These are phyloP conservation scores for Mortierella alpina DNA, from an alignment of 192 early-diverging fungal genomes.

Conservation along the genomic window DNA sequence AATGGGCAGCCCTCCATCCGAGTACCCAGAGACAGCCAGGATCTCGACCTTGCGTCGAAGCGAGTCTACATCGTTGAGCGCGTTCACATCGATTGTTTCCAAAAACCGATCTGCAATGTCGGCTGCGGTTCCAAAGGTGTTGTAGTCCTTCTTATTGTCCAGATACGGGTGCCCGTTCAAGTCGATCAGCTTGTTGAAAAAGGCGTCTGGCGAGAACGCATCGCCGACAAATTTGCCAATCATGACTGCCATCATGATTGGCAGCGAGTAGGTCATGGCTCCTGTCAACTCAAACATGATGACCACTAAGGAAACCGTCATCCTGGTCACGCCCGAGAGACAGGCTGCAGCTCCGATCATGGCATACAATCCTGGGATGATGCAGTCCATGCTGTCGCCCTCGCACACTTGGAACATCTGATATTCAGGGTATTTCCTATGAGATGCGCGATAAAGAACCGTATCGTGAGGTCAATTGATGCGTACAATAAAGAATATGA, in stretches of 20 bases:
- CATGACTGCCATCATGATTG: slow-evolving; percentile 85
- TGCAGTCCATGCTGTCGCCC: slow-evolving; percentile 61
- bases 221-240: slow-evolving; percentile 54
- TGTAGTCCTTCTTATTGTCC: slow-evolving; percentile 79
- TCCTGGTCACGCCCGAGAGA: slow-evolving; percentile 85
- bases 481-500: background rate
- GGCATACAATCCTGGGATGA: slow-evolving; percentile 86
- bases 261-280: slow-evolving; percentile 95
- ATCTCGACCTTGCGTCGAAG: slow-evolving; percentile 66
- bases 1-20: slow-evolving; percentile 83
- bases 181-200: slow-evolving; percentile 68
- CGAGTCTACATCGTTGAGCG: slow-evolving; percentile 64
- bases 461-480: background rate
- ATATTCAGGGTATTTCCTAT: slow-evolving; percentile 62
- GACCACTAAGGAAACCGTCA: slow-evolving; percentile 91
- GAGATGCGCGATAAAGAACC: background rate
- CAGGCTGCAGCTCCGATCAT: slow-evolving; percentile 87
- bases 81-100: slow-evolving; percentile 74
- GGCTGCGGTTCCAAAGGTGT: slow-evolving; percentile 67
- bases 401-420: slow-evolving; percentile 68
- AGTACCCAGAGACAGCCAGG: slow-evolving; percentile 66
- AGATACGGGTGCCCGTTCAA: slow-evolving; percentile 80
- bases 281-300: slow-evolving; percentile 99
- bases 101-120: slow-evolving; percentile 75
- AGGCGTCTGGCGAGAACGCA: slow-evolving; percentile 50